Evolutionary conservation across 2,329 filamentous ascomycete species (phyloP).

Genomic region (Aspergillus sp.): DNA sequence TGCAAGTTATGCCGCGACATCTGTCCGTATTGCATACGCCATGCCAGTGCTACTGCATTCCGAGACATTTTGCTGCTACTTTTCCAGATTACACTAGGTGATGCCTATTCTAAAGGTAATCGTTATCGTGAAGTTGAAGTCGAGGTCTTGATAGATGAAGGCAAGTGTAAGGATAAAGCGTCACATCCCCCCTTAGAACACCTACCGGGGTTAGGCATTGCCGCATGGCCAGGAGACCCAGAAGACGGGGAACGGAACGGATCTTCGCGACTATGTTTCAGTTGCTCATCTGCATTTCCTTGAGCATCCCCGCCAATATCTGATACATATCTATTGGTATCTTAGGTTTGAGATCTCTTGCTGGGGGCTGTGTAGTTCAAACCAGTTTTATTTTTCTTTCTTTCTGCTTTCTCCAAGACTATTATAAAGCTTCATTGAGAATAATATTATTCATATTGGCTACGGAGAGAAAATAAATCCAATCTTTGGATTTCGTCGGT

Average conservation of each 20-base stretch:
- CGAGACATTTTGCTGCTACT: not conserved
- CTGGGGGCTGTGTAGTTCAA: not conserved
- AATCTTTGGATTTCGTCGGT: too few species aligned
- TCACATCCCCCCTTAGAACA: not conserved
- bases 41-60: not conserved
- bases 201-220: not conserved
- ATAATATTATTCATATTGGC: not conserved
- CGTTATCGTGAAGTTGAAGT: not conserved
- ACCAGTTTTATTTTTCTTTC: not conserved
- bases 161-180: not conserved
- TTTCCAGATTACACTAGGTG: not conserved
- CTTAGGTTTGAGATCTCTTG: not conserved
- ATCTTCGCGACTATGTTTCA: not conserved
- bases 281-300: not conserved
- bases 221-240: not conserved
- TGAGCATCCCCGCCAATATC: not conserved
- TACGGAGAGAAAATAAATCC: too few species aligned
- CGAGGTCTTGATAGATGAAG: not conserved
- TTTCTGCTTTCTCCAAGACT: not conserved
- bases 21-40: not conserved
- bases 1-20: not conserved
- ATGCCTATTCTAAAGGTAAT: not conserved
- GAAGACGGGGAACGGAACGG: not conserved
- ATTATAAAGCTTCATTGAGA: not conserved
- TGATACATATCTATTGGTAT: not conserved